These are phyloP conservation scores for Mycena rebaudengoi DNA, from an alignment of 768 basidiomycete species.

Conservation along the genomic window DNA sequence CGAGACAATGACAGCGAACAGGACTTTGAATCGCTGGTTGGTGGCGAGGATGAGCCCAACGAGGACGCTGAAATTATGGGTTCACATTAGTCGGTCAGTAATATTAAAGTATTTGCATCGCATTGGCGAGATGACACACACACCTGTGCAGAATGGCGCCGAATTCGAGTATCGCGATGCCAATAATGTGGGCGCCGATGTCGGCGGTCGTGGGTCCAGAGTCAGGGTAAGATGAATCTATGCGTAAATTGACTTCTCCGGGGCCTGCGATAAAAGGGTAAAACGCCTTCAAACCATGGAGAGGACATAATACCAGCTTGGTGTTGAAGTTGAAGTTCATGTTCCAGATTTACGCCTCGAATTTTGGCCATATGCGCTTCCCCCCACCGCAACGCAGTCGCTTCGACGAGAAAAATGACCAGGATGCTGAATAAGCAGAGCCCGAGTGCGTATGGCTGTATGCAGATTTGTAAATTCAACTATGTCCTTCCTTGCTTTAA, in stretches of 20 bases:
- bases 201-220: neutral
- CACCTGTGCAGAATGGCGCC: conserved; percentile 89
- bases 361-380: conserved; percentile 42
- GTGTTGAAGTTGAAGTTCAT: no score
- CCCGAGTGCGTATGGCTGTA: conserved; percentile 83
- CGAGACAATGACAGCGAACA: conserved; percentile 92
- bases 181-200: conserved; percentile 75
- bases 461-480: no score
- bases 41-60: conserved; percentile 95
- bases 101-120: no score
- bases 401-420: conserved; percentile 82
- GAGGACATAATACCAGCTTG: no score
- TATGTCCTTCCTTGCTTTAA: no score
- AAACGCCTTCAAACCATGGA: no score
- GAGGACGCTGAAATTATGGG: conserved; percentile 59
- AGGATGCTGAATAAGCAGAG: conserved; percentile 86
- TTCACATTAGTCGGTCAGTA: no score
- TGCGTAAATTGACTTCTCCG: no score
- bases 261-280: no score
- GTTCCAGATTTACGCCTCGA: no score
- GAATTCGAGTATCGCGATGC: conserved; percentile 91
- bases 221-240: no score
- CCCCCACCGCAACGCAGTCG: conserved; percentile 84
- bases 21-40: conserved; percentile 76
- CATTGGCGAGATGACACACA: neutral